Evolutionary conservation across 306 rosid species (phyloP), one percentile per base, ranked within the genome.

Genomic region (Quercus alba): DNA sequence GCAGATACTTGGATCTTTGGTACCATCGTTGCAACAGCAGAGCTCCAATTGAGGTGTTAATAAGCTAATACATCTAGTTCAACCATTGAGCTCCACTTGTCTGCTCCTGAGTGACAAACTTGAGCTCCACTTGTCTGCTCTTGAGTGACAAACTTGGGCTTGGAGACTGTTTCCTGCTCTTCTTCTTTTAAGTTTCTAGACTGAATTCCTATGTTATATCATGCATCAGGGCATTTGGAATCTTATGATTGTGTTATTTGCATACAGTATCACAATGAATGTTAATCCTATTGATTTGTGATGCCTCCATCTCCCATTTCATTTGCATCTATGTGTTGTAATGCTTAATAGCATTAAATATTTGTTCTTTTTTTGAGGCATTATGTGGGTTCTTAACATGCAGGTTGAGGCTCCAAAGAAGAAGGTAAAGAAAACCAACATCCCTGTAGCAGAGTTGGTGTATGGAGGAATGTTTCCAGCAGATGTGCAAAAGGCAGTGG

Each of bases 401-500:
- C 66, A 83, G 94, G 86, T 77, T 83, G 88, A 93, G 81, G 93
- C 90, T 79, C 92, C 92, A 1, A 95, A 90, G 93, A 95, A 83
- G 82, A 95, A 95, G 83, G 96, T 95, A 1, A 95, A 89, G 89
- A 95, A 89, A 81, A 87, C 90, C 71, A 90, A 73, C 67, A 88
- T 95, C 69, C 89, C 90, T 13, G 83, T 95, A 12, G 75, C 75
- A 19, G 96, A 95, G 90, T 33, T 86, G 10, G 93, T 93, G 82
- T 91, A 89, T 82, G 99, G 99, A 82, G 92, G 94, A 51, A 66
- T 93, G 92, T 57, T 12, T 17, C 70, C 84, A 62, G 80, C 38
- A 17, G 98, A 93, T 81, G 78, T 95, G 78, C 94, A 95, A 64
- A 93, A 91, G 78, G 98, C 99, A 21, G 74, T 89, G 62, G 99